Evolutionary conservation across 2,329 filamentous ascomycete genomes (phyloP), one percentile per base, ranked within the genome.

Genomic region (Stachybotrys echinatus): DNA sequence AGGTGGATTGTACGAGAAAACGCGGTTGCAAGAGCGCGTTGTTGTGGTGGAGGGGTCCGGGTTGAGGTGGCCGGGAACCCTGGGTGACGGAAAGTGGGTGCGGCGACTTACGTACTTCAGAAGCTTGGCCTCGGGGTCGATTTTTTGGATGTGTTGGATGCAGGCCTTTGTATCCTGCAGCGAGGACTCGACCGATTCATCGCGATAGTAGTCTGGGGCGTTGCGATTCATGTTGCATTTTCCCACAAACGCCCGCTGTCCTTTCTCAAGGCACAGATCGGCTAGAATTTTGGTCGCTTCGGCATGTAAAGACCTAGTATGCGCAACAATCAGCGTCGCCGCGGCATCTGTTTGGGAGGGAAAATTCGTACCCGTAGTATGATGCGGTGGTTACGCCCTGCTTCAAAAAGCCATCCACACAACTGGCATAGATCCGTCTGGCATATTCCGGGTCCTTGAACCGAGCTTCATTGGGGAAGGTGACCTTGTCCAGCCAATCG

Each of bases 161-260:
- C 77, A 77, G 0, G 70, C 69, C 48, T 66, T 61, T 0, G 80
- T 83, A 40, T 76, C 74, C 0, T 48, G 45, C 2, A 84, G 59
- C 1, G 79, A 82, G 1, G 72, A 65, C n/a, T 69, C 64, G 1
- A 69, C 69, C 17, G 60, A 70, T 0, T 58, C 58, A 48, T 84
- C 81, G 5, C 70, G 66, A 55, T 79, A 79, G 59, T 73, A 81
- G 17, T 75, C 73, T 1, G 81, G 81, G 2, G 74, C 70, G 54
- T 78, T 75, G n/a, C 76, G 69, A 52, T 79, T 72, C 78, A 83
- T 83, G 66, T 81, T 82, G 66, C 79, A 82, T 60, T 84, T 85
- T 2, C 81, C 81, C 0, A 85, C 73, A 17, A 84, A 70, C 0
- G 81, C 81, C 12, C 82, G 70, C 65, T 85, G 82, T 8, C 80